Evolutionary conservation across 306 rosid genomes (phyloP).

Genomic region (Vigna unguiculata): DNA sequence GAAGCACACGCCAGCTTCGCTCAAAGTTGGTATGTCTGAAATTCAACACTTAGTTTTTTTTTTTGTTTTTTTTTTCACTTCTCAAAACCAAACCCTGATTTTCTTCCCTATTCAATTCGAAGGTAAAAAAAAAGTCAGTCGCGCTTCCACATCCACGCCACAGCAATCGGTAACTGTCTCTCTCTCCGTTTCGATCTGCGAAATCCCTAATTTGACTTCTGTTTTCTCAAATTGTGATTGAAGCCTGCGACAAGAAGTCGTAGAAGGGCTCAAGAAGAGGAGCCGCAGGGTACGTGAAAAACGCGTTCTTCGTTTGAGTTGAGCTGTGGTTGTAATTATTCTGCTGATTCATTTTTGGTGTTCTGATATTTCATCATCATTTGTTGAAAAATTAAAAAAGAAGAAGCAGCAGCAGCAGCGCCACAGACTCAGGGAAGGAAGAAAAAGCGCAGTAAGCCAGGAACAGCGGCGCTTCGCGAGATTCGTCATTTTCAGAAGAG

Average conservation of each 20-base stretch:
- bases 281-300: slow-evolving; percentile 52
- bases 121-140: slow-evolving; percentile 5
- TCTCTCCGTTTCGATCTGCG: not conserved
- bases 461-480: slow-evolving; percentile 77
- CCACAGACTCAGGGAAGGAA: slow-evolving; percentile 32
- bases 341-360: slow-evolving; percentile 17
- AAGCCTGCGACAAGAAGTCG: slow-evolving; percentile 39
- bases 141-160: slow-evolving; percentile 15
- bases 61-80: not conserved
- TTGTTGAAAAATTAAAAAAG: not conserved
- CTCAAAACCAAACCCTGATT: slow-evolving; percentile 42
- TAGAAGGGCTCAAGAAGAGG: not conserved
- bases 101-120: slow-evolving; percentile 13
- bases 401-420: slow-evolving; percentile 31
- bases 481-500: slow-evolving; percentile 69
- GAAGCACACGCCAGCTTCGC: slow-evolving; percentile 47
- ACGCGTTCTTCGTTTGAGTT: not conserved
- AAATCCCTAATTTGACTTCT: not conserved
- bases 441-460: slow-evolving; percentile 63
- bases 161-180: slow-evolving; percentile 45
- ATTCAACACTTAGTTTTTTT: not conserved
- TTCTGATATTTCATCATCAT: not conserved
- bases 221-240: slow-evolving; percentile 10
- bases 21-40: slow-evolving; percentile 31
- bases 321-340: slow-evolving; percentile 24